Conservation (phyloP, 1,284 basidiomycete genomes). For the Gymnopus androsaceus region DNA sequence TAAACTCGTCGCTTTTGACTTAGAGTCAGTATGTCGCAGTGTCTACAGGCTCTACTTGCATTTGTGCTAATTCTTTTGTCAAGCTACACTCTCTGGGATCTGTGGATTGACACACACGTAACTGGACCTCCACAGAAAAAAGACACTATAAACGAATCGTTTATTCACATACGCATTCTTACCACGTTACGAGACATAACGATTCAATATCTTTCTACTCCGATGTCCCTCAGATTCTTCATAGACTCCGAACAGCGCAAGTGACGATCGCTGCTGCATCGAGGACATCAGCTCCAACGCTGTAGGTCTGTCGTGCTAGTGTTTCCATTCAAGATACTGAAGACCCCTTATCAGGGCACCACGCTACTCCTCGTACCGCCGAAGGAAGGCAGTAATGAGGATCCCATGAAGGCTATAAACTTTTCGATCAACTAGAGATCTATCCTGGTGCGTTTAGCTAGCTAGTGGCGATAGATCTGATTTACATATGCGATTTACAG, state of each 20-base stretch:
- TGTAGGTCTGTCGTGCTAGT: conserved; percentile 56
- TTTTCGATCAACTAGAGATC: conserved; percentile 86
- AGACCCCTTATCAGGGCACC: conserved; percentile 51
- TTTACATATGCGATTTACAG: conserved; percentile 31
- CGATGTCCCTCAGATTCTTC: conserved; percentile 78
- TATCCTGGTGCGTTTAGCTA: conserved; percentile 60
- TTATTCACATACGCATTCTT: conserved; percentile 56
- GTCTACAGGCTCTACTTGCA: conserved; percentile 5
- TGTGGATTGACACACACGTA: conserved; percentile 82
- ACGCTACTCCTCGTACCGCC: conserved; percentile 68
- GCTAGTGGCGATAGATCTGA: neutral
- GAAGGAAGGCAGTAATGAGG: conserved; percentile 37
- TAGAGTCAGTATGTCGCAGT: conserved; percentile 62
- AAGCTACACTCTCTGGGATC: conserved; percentile 84
- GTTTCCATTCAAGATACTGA: too few relatives aligned
- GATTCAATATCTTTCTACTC: conserved; percentile 67
- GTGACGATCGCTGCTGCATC: conserved; percentile 77
- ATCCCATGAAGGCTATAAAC: conserved; percentile 54
- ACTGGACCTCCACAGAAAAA: conserved; percentile 60
- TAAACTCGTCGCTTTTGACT: conserved; percentile 78
- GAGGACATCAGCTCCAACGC: conserved; percentile 65
- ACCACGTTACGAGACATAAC: conserved; percentile 45
- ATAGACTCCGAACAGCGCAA: conserved; percentile 53
- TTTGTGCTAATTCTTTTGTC: conserved; percentile 19
- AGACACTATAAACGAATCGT: conserved; percentile 58